phyloP scores from a whole-genome alignment of 2,329 filamentous ascomycete genomes.

The Chaetomiaceae sp. region DNA sequence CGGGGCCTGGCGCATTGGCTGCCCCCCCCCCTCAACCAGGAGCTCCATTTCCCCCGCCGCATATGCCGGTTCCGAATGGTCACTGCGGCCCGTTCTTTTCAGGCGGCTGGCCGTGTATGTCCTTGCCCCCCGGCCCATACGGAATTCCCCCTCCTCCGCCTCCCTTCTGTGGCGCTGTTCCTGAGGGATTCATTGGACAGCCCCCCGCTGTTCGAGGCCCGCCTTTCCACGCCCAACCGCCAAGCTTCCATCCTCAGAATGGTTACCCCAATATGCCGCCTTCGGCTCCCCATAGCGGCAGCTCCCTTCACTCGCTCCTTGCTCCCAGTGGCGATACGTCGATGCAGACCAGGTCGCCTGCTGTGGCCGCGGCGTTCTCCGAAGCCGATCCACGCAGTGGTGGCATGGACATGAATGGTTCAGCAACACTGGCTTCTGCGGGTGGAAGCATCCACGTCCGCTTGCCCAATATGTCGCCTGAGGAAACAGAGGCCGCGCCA shows the following conservation, averaged over 20 bases:
- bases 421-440: no score
- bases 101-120: neutral
- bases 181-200: no score
- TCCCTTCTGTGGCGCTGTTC: neutral
- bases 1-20: neutral
- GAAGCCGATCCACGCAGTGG: no score
- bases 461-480: no score
- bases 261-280: no score
- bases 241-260: no score
- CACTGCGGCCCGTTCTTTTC: neutral
- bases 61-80: neutral
- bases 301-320: no score
- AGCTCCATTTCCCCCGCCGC: neutral
- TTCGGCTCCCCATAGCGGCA: no score
- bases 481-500: neutral
- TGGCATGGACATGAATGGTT: no score
- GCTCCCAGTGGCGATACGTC: neutral
- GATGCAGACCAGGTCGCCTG: slow-evolving; percentile 1
- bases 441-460: no score
- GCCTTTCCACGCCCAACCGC: no score
- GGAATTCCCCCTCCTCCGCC: neutral
- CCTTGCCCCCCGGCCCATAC: neutral
- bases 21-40: neutral
- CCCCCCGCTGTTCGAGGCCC: no score
- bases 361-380: neutral